These are phyloP conservation scores for Rosa chinensis DNA, from an alignment of 306 rosid species.

Conservation along the genomic window DNA sequence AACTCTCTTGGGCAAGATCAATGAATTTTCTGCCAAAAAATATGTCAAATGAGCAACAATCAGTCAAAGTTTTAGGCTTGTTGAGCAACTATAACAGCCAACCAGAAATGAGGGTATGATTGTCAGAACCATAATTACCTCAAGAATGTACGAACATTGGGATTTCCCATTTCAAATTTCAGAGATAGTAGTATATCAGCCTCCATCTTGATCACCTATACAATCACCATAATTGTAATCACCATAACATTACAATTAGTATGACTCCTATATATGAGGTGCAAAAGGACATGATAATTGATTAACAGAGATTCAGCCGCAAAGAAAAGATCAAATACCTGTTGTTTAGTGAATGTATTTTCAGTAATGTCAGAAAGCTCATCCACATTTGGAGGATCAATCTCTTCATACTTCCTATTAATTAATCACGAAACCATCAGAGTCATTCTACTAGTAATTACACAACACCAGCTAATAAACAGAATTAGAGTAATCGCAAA, in stretches of 20 bases:
- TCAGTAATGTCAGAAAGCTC: constrained; percentile 85
- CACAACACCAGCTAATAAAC: background rate
- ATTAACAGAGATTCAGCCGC: background rate
- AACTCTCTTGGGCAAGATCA: constrained; percentile 47
- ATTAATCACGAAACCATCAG: background rate
- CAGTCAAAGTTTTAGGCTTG: background rate
- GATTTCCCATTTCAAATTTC: constrained; percentile 85
- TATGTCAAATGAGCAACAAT: background rate
- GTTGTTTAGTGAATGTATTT: constrained; percentile 70
- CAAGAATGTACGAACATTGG: constrained; percentile 69
- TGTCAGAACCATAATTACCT: constrained; percentile 39
- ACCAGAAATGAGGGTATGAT: background rate
- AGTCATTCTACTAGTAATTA: background rate
- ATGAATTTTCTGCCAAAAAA: constrained; percentile 59
- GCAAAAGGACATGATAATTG: background rate
- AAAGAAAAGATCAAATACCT: constrained; percentile 37
- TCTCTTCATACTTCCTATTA: constrained; percentile 83
- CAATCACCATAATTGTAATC: constrained; percentile 6
- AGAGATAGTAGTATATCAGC: constrained; percentile 66
- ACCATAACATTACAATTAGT: background rate
- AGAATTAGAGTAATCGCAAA: background rate
- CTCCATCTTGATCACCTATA: constrained; percentile 76
- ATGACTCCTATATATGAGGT: background rate
- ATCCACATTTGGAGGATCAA: constrained; percentile 74
- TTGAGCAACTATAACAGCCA: background rate